These are phyloP conservation scores for Hypocrella siamensis DNA, from an alignment of 2,329 filamentous ascomycete species.

Conservation along the genomic window DNA sequence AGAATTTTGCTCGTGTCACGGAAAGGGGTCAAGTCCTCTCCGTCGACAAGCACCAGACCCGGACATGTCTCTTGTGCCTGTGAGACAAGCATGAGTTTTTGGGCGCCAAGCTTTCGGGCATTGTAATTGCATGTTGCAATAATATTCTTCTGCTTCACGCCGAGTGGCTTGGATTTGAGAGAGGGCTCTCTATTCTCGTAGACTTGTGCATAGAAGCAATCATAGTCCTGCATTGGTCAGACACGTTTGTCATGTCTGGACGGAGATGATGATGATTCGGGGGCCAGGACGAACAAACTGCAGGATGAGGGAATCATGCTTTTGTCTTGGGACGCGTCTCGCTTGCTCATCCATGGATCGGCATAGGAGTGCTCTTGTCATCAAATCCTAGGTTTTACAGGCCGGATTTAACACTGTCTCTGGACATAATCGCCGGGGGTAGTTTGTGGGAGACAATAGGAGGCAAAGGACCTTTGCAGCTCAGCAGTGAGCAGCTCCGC, in stretches of 20 bases:
- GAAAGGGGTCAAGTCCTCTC: slow-evolving; percentile 75
- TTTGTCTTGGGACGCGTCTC: slow-evolving; percentile 23
- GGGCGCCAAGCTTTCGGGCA: slow-evolving; percentile 55
- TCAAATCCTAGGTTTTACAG: too few species aligned
- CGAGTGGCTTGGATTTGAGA: slow-evolving; percentile 58
- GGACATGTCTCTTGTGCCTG: slow-evolving; percentile 72
- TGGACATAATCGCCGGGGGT: too few species aligned
- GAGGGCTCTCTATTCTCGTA: slow-evolving; percentile 67
- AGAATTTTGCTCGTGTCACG: slow-evolving; percentile 73
- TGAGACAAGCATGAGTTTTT: slow-evolving; percentile 72
- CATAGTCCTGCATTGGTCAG: slow-evolving; percentile 43
- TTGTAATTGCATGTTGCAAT: slow-evolving; percentile 90
- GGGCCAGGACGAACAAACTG: slow-evolving; percentile 53
- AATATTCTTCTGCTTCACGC: slow-evolving; percentile 86
- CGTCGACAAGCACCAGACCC: slow-evolving; percentile 70
- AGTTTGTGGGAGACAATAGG: too few species aligned
- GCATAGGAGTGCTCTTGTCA: too few species aligned
- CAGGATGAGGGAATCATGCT: slow-evolving; percentile 55
- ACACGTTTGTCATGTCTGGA: background rate
- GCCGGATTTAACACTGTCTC: too few species aligned
- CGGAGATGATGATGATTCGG: slow-evolving; percentile 2
- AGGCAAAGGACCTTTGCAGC: too few species aligned
- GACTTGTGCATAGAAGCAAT: slow-evolving; percentile 90
- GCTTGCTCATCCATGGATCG: slow-evolving; percentile 5
- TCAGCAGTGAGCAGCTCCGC: too few species aligned